A percentile compares a stretch with the other conserved stretches of the same genome.
Evolutionary conservation across 169 alveolate species (phyloP).

Genomic region (Cryptosporidium viatorum): DNA sequence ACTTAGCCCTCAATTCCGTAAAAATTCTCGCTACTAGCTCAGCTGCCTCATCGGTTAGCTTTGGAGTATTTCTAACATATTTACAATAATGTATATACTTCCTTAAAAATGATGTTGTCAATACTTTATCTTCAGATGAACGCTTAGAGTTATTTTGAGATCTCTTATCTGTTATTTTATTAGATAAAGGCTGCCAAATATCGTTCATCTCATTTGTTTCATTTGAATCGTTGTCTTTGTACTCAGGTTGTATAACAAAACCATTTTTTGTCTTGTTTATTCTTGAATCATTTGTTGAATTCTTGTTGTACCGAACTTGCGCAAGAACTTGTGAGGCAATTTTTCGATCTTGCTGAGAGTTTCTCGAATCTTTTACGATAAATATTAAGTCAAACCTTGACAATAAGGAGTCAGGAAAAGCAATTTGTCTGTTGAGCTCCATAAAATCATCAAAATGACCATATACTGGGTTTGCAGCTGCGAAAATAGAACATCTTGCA

Average conservation of each 20-base stretch:
- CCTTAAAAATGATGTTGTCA: constrained; percentile 53
- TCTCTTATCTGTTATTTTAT: background rate
- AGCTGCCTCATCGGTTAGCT: constrained; percentile 84
- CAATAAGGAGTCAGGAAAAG: constrained; percentile 97
- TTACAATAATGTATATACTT: constrained; percentile 71
- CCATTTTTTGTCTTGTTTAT: background rate
- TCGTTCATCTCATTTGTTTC: constrained; percentile 70
- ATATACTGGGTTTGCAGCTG: constrained; percentile 99
- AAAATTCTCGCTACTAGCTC: constrained; percentile 83
- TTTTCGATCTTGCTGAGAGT: constrained; percentile 57
- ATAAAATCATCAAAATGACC: constrained; percentile 94
- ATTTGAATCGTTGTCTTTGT: constrained; percentile 10
- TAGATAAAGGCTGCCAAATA: constrained; percentile 74
- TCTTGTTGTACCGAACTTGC: constrained; percentile 52
- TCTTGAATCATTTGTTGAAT: background rate
- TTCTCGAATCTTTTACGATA: constrained; percentile 82
- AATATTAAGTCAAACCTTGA: constrained; percentile 96
- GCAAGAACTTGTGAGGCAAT: constrained; percentile 69
- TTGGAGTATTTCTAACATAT: constrained; percentile 79
- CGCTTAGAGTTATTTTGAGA: constrained; percentile 23
- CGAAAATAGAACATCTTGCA: constrained; percentile 98
- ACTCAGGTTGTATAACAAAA: constrained; percentile 69
- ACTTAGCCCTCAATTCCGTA: constrained; percentile 81
- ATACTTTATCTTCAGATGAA: constrained; percentile 23
- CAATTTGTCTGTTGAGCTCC: constrained; percentile 92